These are phyloP conservation scores for Acrocalymma vagum DNA, from an alignment of 2,329 filamentous ascomycete species.

Conservation along the genomic window DNA sequence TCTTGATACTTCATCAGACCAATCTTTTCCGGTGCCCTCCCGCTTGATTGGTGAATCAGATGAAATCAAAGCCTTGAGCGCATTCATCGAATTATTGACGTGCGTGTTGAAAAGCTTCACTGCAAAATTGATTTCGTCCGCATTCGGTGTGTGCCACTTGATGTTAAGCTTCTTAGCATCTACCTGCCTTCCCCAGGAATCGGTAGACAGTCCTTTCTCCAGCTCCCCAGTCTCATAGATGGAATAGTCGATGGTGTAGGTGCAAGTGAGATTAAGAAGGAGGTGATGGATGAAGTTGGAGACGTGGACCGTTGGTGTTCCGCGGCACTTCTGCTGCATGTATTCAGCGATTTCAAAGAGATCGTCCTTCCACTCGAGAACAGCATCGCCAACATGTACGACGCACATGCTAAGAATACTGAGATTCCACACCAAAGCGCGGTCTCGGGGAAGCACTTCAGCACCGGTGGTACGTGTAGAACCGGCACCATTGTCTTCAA, in stretches of 20 bases:
- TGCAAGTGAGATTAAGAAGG: slow-evolving; percentile 91
- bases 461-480: slow-evolving; percentile 93
- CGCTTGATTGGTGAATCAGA: slow-evolving; percentile 83
- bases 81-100: slow-evolving; percentile 76
- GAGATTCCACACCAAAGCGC: slow-evolving; percentile 94
- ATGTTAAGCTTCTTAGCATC: slow-evolving; percentile 80
- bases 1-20: slow-evolving; percentile 95
- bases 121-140: slow-evolving; percentile 85
- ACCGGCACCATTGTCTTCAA: slow-evolving; percentile 94
- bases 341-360: slow-evolving; percentile 91
- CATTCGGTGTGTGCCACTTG: slow-evolving; percentile 86
- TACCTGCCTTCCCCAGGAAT: slow-evolving; percentile 85
- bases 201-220: slow-evolving; percentile 73
- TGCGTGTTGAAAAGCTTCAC: slow-evolving; percentile 89
- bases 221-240: slow-evolving; percentile 84
- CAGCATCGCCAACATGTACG: slow-evolving; percentile 90
- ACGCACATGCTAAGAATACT: slow-evolving; percentile 98
- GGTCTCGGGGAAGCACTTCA: slow-evolving; percentile 90
- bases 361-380: slow-evolving; percentile 87
- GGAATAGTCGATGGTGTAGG: slow-evolving; percentile 88
- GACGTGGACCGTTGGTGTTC: slow-evolving; percentile 92
- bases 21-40: slow-evolving; percentile 96
- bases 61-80: slow-evolving; percentile 81
- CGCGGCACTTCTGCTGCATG: slow-evolving; percentile 96
- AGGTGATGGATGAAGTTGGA: slow-evolving; percentile 98